These are phyloP conservation scores for Pythium phragmitis DNA, from an alignment of 352 stramenopile genomes.

Conservation along the genomic window DNA sequence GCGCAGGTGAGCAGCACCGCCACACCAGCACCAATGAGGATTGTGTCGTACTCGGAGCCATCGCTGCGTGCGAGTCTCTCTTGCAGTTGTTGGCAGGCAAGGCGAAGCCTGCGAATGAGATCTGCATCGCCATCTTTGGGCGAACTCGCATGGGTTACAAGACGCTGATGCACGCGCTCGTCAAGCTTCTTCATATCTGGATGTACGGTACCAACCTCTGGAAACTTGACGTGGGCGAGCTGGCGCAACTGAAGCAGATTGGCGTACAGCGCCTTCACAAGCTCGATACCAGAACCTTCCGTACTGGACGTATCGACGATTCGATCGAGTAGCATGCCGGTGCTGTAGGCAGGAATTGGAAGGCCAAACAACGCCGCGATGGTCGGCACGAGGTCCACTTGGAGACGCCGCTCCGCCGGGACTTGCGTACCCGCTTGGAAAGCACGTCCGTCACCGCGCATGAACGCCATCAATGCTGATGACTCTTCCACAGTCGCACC, in stretches of 20 bases:
- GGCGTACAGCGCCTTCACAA: constrained; percentile 33
- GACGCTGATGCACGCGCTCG: not conserved
- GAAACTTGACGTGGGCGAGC: constrained; percentile 53
- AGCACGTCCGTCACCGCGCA: constrained; percentile 43
- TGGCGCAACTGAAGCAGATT: constrained; percentile 66
- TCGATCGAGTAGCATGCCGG: constrained; percentile 60
- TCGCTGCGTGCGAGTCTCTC: constrained; percentile 54
- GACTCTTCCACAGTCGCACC: constrained; percentile 83
- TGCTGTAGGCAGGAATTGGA: constrained; percentile 63
- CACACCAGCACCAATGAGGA: constrained; percentile 39
- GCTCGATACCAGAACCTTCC: not conserved
- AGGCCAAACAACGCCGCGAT: constrained; percentile 74
- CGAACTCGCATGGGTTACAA: not conserved
- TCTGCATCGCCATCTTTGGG: not conserved
- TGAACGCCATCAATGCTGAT: constrained; percentile 79
- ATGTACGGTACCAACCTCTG: constrained; percentile 20
- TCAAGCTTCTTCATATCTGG: constrained; percentile 32
- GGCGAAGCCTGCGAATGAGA: constrained; percentile 16
- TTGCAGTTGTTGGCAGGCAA: constrained; percentile 49
- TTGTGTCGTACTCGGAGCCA: constrained; percentile 71
- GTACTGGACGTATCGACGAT: constrained; percentile 15
- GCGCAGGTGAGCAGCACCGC: constrained; percentile 36
- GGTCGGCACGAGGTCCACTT: constrained; percentile 82
- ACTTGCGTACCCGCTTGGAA: constrained; percentile 1
- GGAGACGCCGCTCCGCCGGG: constrained; percentile 25